Base-by-base conservation (phyloP, 169 alveolate genomes). In the Plasmodium ovale region DNA sequence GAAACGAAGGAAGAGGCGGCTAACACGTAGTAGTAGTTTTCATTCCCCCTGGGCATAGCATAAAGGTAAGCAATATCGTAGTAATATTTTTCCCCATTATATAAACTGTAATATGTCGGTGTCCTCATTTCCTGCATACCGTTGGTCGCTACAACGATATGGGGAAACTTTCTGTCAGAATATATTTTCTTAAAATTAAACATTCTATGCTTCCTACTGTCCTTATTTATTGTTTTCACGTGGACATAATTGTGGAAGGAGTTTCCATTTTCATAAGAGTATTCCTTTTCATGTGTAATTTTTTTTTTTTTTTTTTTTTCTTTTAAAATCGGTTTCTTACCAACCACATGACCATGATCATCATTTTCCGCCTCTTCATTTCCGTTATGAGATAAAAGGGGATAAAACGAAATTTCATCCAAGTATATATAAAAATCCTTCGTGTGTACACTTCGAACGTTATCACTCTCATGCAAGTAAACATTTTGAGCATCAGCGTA, bases 1-100 rank as follows among this genome's bases (percentile, higher is more conserved):
- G 73, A 60, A 21, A 37, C 31, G 51, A 47, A 25, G 1, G 44
- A 44, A 47, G 88, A 60, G 31, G 60, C 21, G 25, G n/a, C 58
- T 33, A 74, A 6, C n/a, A 74, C 25, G 4, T 37, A 47, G 9
- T 37, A n/a, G 16, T 60, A 60, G 12, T 53, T 74, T 21, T 60
- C 69, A 10, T 37, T 33, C 2, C 88, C 88, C 33, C 88, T 31
- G 1, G 88, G 88, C 37, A 74, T 51, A 1, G 88, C 58, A 51
- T 74, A 47, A 33, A 74, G 23, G 37, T 74, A 74, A 42, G 42
- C n/a, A 21, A 19, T n/a, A 51, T 74, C 74, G 0, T 25, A 31
- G 54, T 59, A 59, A 65, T 23, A 39, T 6, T 60, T n/a, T 35
- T 27, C 16, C 21, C 35, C 23, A 29, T 21, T 4, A 42, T 23